These are phyloP conservation scores for Aspergillus fischeri DNA, from an alignment of 2,329 filamentous ascomycete species.

Conservation along the genomic window DNA sequence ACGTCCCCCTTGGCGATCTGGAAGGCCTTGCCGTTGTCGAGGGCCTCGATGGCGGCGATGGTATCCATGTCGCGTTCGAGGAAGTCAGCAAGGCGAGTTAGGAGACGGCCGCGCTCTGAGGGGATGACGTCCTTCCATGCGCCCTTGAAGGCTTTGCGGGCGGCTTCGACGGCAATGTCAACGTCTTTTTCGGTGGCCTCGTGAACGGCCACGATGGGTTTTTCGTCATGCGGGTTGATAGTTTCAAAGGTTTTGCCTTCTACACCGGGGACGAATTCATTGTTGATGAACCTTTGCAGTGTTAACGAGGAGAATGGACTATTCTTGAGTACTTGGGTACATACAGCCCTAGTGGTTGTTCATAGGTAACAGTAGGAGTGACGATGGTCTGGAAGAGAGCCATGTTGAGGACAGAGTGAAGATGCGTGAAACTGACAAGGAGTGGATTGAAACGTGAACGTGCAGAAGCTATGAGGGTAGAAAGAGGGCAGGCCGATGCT, in stretches of 20 bases:
- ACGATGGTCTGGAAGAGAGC: conserved; percentile 34
- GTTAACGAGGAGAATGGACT: not conserved
- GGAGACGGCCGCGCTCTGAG: conserved; percentile 62
- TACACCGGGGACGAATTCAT: conserved; percentile 66
- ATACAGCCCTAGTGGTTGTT: conserved; percentile 38
- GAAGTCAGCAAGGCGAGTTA: conserved; percentile 75
- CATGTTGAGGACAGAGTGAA: conserved; percentile 17
- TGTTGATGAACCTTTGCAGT: conserved; percentile 41
- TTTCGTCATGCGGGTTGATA: conserved; percentile 82
- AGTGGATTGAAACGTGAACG: not conserved
- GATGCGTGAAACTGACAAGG: not conserved
- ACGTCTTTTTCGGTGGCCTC: conserved; percentile 80
- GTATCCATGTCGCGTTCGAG: conserved; percentile 72
- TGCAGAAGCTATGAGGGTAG: not conserved
- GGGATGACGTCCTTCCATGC: conserved; percentile 66
- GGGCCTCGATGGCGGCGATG: conserved; percentile 75
- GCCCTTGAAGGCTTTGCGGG: conserved; percentile 79
- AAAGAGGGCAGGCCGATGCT: not conserved
- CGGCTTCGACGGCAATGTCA: conserved; percentile 74
- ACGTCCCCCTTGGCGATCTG: conserved; percentile 64
- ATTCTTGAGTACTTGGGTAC: conserved; percentile 3
- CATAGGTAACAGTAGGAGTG: conserved; percentile 34
- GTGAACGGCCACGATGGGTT: conserved; percentile 75
- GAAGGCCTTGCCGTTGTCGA: conserved; percentile 53
- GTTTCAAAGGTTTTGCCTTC: conserved; percentile 90